Evolutionary conservation across 1,139 yeast species (phyloP), one percentile per base, ranked within the genome.

Genomic region (Yamadazyma spencermartinsiae): DNA sequence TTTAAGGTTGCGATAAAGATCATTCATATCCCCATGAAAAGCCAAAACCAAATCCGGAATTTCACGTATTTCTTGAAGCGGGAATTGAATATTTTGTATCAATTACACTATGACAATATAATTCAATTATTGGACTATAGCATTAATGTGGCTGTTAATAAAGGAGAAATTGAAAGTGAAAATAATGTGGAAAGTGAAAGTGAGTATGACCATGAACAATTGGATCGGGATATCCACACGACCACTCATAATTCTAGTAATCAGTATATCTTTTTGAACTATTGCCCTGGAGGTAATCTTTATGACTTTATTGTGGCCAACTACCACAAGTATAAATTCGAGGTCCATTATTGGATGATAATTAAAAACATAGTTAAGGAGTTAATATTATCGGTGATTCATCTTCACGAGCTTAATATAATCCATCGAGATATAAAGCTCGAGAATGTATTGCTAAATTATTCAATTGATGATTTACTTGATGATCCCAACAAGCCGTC

Each of bases 351-450:
- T 29, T 71, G 82, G 57, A 51, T 58, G 35, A 63, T 82, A 7
- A 62, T 86, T 2, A 69, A 78, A 40, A 71, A 87, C 17, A 65
- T 89, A 0, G 82, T 86, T 43, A 74, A 82, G 13, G 96, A 92
- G 56, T 54, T 86, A 2, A 74, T 80, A 5, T 56, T 71, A 2
- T 92, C 95, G 0, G 80, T 89, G 1, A 66, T 74, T n/a, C 87
- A 85, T 55, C 65, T 92, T 39, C 98, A 92, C 58, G 54, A 63
- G 6, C 64, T 76, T 40, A 61, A 74, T 45, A 76, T 89, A 15
- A 84, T 90, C 12, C 98, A 90, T 60, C 76, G 98, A 45, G 98
- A 90, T 56, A 75, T 90, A 48, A 88, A 89, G 63, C 68, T 90
- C 29, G 98, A 90, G 49, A 92, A 88, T 53, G 72, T 88, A 1